Base-by-base conservation (phyloP, 345 rosid species). In the Sisymbrium irio region DNA sequence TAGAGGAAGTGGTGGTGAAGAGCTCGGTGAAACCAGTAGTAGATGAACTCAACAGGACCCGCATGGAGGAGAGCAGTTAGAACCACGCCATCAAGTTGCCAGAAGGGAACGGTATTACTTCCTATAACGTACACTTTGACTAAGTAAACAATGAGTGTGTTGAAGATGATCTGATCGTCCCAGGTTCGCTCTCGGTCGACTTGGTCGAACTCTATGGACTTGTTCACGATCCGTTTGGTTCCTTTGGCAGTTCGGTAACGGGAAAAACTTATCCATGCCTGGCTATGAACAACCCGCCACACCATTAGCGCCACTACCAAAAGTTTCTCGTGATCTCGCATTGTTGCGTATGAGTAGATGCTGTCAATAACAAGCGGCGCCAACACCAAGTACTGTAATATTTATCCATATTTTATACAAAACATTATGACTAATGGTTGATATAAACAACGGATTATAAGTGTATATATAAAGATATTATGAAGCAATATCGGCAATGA, bases 21-120 rank as follows among this genome's bases (percentile, higher is more conserved):
- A 4, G 87, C 89, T 64, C 94, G 79, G 53, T 90, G 97, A 27
- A 87, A 56, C 97, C 97, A 91, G 47, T 88, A 91, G 79, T 87
- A 88, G 4, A 87, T 66, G 58, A 88, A 88, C 82, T 91, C 97
- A 1, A 88, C 92, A 0, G 88, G 94, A 5, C 85, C 90, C 0
- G 73, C 67, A 42, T 91, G 97, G 14, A 91, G 72, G 7, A 87
- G 54, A 9, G 58, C 53, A 5, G 80, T 55, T 9, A 83, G 30
- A 0, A 88, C 36, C 1, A 78, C 9, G 3, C 92, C 89, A 33
- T 91, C 92, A 20, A 63, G 10, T 75, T 86, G 80, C 94, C 92
- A 91, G 1, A 83, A 0, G 5, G 93, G 89, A 44, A 90, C 4
- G 1, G 49, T 78, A 9, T 61, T 13, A 10, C 50, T 69, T 20